phyloP scores from a whole-genome alignment of 2,329 filamentous ascomycete species.

The Xylariaceae sp. region DNA sequence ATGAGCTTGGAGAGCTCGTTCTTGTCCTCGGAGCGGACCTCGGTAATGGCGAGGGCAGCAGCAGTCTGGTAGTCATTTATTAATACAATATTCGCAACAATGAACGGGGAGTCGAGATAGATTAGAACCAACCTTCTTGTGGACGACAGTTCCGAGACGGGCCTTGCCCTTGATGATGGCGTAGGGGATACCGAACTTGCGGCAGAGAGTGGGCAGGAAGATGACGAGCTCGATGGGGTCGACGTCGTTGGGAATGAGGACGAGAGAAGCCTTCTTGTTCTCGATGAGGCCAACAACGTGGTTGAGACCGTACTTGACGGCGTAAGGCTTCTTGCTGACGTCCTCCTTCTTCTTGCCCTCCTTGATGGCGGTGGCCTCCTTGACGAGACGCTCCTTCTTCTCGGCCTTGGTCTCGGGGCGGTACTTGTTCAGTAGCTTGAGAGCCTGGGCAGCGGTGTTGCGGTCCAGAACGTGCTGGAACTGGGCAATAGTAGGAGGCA shows the following conservation, averaged over 20 bases:
- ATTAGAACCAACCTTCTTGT: conserved; percentile 78
- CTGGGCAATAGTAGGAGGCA: conserved; percentile 93
- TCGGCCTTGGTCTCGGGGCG: conserved; percentile 97
- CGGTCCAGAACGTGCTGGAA: conserved; percentile 97
- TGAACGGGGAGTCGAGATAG: not conserved
- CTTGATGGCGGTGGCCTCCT: conserved; percentile 96
- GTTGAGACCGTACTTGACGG: conserved; percentile 99
- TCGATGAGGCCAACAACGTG: conserved; percentile 95
- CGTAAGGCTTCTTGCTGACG: conserved; percentile 99
- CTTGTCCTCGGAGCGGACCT: conserved; percentile 98
- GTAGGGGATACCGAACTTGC: conserved; percentile 99
- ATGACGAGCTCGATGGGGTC: conserved; percentile 99
- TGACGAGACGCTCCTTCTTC: conserved; percentile 99
- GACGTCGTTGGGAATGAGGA: conserved; percentile 98
- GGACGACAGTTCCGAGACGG: conserved; percentile 94
- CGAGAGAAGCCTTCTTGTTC: conserved; percentile 99
- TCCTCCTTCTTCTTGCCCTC: conserved; percentile 99
- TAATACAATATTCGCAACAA: conserved; percentile 23
- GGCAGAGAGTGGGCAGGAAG: conserved; percentile 97
- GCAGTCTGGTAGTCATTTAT: conserved; percentile 75
- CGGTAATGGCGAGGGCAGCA: conserved; percentile 90
- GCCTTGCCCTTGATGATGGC: conserved; percentile 99
- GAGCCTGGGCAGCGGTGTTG: conserved; percentile 92
- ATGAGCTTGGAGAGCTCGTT: conserved; percentile 95
- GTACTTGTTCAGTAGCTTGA: conserved; percentile 99